Evolutionary conservation across 2,329 filamentous ascomycete genomes (phyloP).

Genomic region (Botrytis byssoidea): DNA sequence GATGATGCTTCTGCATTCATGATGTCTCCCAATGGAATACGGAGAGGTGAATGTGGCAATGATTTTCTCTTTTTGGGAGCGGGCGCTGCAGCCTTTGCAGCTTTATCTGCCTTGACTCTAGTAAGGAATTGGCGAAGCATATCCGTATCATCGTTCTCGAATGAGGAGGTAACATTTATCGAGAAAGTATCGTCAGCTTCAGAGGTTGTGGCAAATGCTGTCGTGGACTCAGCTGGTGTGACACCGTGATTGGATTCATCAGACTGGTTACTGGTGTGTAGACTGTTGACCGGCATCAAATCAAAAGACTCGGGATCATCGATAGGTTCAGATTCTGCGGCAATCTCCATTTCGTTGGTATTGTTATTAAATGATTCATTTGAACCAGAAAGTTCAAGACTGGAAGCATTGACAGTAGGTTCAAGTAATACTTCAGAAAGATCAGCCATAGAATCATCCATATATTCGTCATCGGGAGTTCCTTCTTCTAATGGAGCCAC

Average conservation of each 20-base stretch:
- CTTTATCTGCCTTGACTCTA: conserved; percentile 41
- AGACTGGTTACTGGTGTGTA: background rate
- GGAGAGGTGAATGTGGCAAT: conserved; percentile 38
- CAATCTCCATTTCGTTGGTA: background rate
- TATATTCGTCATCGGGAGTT: conserved; percentile 4
- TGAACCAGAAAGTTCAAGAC: background rate
- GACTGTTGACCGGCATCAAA: conserved; percentile 21
- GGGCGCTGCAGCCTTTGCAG: conserved; percentile 35
- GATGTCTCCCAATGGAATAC: conserved; percentile 32
- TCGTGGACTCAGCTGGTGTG: conserved; percentile 18
- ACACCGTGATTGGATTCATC: background rate
- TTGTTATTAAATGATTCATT: background rate
- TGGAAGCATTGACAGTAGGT: conserved; percentile 9
- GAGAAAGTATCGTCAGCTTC: conserved; percentile 24
- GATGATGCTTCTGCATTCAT: conserved; percentile 28
- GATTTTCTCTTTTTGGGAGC: conserved; percentile 35
- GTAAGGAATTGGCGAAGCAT: conserved; percentile 42
- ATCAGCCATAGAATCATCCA: conserved; percentile 11
- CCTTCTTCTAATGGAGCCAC: conserved; percentile 3
- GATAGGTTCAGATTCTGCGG: conserved; percentile 8
- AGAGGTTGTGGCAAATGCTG: conserved; percentile 23
- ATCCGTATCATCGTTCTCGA: conserved; percentile 39
- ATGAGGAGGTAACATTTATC: conserved; percentile 14
- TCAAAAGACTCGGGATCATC: conserved; percentile 25
- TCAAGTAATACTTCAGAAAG: conserved; percentile 13